These are phyloP conservation scores for Fusarium buxicola DNA, from an alignment of 2,329 filamentous ascomycete genomes.

Conservation along the genomic window DNA sequence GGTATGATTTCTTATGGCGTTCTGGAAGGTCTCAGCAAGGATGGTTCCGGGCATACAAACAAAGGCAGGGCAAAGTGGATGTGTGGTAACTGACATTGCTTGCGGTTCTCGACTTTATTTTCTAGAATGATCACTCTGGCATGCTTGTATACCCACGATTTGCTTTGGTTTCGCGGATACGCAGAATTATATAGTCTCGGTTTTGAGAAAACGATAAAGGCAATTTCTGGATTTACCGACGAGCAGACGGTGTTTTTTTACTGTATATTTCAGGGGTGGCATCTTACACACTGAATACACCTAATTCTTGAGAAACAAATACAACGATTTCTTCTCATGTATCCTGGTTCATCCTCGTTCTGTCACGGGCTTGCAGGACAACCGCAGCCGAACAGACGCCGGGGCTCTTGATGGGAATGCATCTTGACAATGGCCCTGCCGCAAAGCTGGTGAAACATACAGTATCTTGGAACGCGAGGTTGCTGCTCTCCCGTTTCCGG, in stretches of 20 bases:
- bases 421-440: neutral
- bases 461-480: conserved; percentile 1
- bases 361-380: neutral
- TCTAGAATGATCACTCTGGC: conserved; percentile 2
- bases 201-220: neutral
- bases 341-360: neutral
- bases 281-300: neutral
- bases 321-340: neutral
- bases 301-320: neutral
- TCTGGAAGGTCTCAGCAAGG: conserved; percentile 18
- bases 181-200: neutral
- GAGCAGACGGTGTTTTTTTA: neutral
- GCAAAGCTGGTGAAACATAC: conserved; percentile 12
- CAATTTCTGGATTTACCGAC: conserved; percentile 1
- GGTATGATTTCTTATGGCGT: conserved; percentile 29
- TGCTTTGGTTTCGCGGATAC: conserved; percentile 20
- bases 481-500: neutral
- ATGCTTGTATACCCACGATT: conserved; percentile 34
- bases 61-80: conserved; percentile 19
- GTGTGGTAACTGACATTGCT: conserved; percentile 10
- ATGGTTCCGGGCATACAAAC: conserved; percentile 21
- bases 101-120: neutral
- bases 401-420: neutral
- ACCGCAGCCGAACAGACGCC: neutral
- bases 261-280: conserved; percentile 4